Percentiles rank a stretch among this genome's conserved stretches.
phyloP scores from a whole-genome alignment of 306 rosid genomes.

The Lupinus albus region DNA sequence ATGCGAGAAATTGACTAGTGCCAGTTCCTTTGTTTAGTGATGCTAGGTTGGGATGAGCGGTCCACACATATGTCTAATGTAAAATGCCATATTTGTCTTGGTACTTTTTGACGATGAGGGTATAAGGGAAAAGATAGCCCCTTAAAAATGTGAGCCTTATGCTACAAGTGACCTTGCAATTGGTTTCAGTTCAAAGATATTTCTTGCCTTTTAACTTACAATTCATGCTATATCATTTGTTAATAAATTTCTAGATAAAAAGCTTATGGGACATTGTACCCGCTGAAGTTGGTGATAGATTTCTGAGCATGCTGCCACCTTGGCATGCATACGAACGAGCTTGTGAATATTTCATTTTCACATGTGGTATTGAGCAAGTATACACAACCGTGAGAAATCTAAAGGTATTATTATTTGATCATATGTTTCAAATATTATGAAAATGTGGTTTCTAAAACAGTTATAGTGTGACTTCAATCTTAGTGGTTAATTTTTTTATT shows the following conservation, averaged over 20 bases:
- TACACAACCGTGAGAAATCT: conserved; percentile 82
- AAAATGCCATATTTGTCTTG: background rate
- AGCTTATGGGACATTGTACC: conserved; percentile 79
- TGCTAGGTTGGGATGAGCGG: background rate
- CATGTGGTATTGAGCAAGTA: conserved; percentile 74
- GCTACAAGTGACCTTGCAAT: background rate
- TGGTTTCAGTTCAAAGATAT: conserved; percentile 32
- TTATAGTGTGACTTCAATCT: conserved; percentile 20
- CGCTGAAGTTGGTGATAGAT: conserved; percentile 77
- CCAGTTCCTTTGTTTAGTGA: background rate
- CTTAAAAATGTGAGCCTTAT: background rate
- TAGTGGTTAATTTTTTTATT: conserved; percentile 9
- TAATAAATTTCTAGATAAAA: conserved; percentile 56
- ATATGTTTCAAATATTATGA: conserved; percentile 12
- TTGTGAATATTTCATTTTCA: conserved; percentile 79
- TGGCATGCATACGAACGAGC: conserved; percentile 99
- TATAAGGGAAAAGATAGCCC: background rate
- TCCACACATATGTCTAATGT: background rate
- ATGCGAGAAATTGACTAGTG: conserved; percentile 2
- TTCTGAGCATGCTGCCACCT: conserved; percentile 90
- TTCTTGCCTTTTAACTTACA: conserved; percentile 33
- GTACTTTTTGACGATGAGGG: background rate
- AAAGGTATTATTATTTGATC: conserved; percentile 60
- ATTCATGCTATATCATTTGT: conserved; percentile 15
- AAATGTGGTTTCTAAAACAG: conserved; percentile 7